Conservation (phyloP, 192 early-diverging fungal genomes). For the Coemansia sp. region DNA sequence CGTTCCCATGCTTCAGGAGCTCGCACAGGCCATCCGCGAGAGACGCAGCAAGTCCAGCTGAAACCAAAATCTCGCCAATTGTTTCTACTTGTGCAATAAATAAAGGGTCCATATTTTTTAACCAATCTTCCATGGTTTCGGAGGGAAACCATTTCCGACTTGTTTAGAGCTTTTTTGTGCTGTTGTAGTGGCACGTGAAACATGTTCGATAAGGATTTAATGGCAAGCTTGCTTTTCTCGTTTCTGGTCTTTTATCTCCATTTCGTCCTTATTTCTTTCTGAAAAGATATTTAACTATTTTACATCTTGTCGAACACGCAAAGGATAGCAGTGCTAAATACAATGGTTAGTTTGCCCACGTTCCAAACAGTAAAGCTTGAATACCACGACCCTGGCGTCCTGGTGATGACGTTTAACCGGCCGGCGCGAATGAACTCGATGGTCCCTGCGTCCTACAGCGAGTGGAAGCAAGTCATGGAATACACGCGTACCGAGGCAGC, state of each 20-base stretch:
- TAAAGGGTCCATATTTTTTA: background rate
- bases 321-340: background rate
- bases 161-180: background rate
- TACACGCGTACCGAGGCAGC: slow-evolving; percentile 45
- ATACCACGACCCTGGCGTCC: slow-evolving; percentile 55
- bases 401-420: slow-evolving; percentile 63
- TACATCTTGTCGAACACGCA: too few relatives aligned
- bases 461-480: slow-evolving; percentile 63
- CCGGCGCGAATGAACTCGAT: slow-evolving; percentile 64
- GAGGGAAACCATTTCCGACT: too few relatives aligned
- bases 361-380: slow-evolving; percentile 19
- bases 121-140: background rate
- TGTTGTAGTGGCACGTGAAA: background rate
- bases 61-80: background rate
- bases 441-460: slow-evolving; percentile 57
- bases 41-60: slow-evolving; percentile 4
- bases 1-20: slow-evolving; percentile 68
- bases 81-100: background rate
- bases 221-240: too few relatives aligned
- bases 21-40: slow-evolving; percentile 73
- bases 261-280: background rate
- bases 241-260: background rate
- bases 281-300: too few relatives aligned
- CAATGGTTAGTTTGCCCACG: slow-evolving; percentile 4
- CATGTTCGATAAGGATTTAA: too few relatives aligned